Base-by-base conservation (phyloP, 1,284 basidiomycete species). In the Ganoderma sinense region DNA sequence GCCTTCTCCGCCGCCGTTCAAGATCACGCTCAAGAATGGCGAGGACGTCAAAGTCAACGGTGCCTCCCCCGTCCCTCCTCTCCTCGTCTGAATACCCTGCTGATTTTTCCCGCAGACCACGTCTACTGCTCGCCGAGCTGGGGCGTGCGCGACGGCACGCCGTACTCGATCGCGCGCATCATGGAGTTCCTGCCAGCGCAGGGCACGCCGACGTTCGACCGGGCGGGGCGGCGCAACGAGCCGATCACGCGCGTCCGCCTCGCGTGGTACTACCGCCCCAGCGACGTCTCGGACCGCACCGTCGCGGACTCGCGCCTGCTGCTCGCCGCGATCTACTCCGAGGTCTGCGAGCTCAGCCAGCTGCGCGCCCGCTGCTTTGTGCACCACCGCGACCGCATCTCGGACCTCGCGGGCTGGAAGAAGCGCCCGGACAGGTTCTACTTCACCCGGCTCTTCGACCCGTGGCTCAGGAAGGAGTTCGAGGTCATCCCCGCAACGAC, bases 401-500 rank as follows among this genome's bases (percentile, higher is more conserved):
- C 94, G 63, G 95, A 98, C 83, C 84, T 98, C 65, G 88, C 93
- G 76, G 93, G 93, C n/a, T 98, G 96, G 96, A 98, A 97, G 85
- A 95, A 94, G 82, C 89, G 92, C 62, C 95, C 96, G 16, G 97
- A 98, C 81, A 91, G 95, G 76, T 98, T 98, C 84, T 98, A 97
- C 86, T 98, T 96, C 84, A 91, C 91, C 75, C 92, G 94, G 75
- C 87, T 97, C 68, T 98, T 97, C 80, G 97, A 99, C 83, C 95
- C 97, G 59, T 99, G 98, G 83, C 95, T 98, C 82, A 97, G 98
- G 84, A 95, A 96, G 80, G 97, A 98, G 83, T 98, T 97, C 82
- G 98, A 99, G 81, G 94, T 99, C 74, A 91, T 99, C 69, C 92
- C 94, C 66, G 91, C 95, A 33, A 89, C 89, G 61, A 94, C 93